Evolutionary conservation across 148 eudicot genomes (phyloP), one percentile per base, ranked within the genome.

Genomic region (Suaeda aralocaspica): DNA sequence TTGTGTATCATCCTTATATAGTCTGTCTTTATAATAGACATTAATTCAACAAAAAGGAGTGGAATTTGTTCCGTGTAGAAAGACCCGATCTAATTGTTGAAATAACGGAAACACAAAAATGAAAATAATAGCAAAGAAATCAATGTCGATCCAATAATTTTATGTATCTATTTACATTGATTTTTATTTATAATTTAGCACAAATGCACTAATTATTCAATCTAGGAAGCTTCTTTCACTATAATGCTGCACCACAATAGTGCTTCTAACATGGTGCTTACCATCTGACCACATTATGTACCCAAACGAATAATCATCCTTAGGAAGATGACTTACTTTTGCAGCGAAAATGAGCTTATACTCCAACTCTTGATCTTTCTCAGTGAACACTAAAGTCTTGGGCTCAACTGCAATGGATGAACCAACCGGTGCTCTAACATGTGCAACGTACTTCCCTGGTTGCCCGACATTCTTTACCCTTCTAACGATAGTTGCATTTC

Each of bases 381-480:
- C 72, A 3, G 59, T 36, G 36, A 84, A 86, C 4, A 44, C 64
- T 59, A 86, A 59, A 12, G 61, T 45, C 0, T 55, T 64, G 0
- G 90, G 90, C 30, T 76, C 72, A n/a, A 86, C 84, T 2, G 69
- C 16, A 1, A 81, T 57, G 0, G 74, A 28, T 26, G 62, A 25
- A 39, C 78, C 84, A 0, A 2, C 41, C 7, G 86, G 86, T 2
- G 64, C 64, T 0, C 39, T 72, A 21, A 82, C 59, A 1, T 52
- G 69, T 9, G 81, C 75, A 1, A 31, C 19, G 31, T 82, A 84
- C 18, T 29, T 63, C 16, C 74, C 84, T 2, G 88, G 82, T 3
- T 53, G 10, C 15, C 88, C 91, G 6, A 87, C 91, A 70, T 84
- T 84, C 71, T 77, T 87, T 19, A 87, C 42, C 21, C 18, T 87